Evolutionary conservation across 2,329 filamentous ascomycete genomes (phyloP).

Genomic region (Hypoxylon sp.): DNA sequence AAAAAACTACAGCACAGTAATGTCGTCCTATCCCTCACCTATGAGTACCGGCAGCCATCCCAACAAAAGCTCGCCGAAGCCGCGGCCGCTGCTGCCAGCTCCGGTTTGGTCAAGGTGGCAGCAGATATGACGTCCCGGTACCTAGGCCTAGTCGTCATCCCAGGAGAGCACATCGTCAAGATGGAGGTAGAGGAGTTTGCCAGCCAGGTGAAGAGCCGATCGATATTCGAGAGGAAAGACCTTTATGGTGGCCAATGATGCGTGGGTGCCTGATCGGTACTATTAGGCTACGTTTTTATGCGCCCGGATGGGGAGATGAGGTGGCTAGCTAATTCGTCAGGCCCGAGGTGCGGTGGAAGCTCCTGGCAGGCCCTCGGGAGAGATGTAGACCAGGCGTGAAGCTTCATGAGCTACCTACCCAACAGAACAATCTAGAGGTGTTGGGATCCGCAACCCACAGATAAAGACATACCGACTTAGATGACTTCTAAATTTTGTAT

Average conservation of each 20-base stretch:
- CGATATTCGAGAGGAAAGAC: slow-evolving; percentile 46
- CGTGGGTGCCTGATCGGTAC: too few species aligned
- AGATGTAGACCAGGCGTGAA: not conserved
- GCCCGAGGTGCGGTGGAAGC: too few species aligned
- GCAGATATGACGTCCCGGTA: slow-evolving; percentile 86
- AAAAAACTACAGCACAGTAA: slow-evolving; percentile 78
- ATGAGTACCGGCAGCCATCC: slow-evolving; percentile 88
- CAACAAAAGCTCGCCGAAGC: slow-evolving; percentile 59
- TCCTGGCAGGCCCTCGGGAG: not conserved
- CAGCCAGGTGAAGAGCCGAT: slow-evolving; percentile 62
- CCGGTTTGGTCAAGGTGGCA: slow-evolving; percentile 61
- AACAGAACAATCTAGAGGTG: not conserved
- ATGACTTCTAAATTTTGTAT: not conserved
- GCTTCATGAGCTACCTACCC: slow-evolving; percentile 11
- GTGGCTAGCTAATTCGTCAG: not conserved
- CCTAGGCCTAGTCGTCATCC: slow-evolving; percentile 90
- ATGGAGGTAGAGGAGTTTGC: slow-evolving; percentile 87
- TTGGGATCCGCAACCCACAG: not conserved
- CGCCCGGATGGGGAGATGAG: not conserved
- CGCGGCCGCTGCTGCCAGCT: slow-evolving; percentile 53
- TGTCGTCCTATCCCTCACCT: slow-evolving; percentile 85
- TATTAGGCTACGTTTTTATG: not conserved
- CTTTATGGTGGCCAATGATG: slow-evolving; percentile 35
- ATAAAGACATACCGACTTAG: not conserved
- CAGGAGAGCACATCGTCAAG: slow-evolving; percentile 85